phyloP scores from a whole-genome alignment of 75 land plant species.

The Isoetes taiwanensis region DNA sequence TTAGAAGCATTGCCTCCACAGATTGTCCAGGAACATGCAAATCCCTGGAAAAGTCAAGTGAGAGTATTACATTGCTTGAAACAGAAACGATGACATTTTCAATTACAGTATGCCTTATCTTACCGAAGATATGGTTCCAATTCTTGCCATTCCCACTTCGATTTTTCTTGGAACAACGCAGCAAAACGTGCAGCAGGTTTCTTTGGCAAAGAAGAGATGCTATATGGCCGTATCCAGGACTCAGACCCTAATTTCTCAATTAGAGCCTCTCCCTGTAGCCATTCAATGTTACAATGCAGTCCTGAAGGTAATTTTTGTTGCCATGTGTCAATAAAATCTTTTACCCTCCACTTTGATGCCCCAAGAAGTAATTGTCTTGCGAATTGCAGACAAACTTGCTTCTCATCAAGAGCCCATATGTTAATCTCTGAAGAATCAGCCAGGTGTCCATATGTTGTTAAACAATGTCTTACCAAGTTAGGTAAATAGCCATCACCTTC shows the following conservation, averaged over 20 bases:
- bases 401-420: slow-evolving; percentile 61
- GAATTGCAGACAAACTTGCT: slow-evolving; percentile 58
- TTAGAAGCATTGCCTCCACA: slow-evolving; percentile 70
- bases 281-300: slow-evolving; percentile 41
- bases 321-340: slow-evolving; percentile 70
- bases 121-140: slow-evolving; percentile 86
- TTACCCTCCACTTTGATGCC: slow-evolving; percentile 54
- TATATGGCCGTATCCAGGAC: slow-evolving; percentile 53
- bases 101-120: too few relatives aligned
- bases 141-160: slow-evolving; percentile 88
- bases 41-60: slow-evolving; percentile 78
- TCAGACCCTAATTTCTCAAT: slow-evolving; percentile 62
- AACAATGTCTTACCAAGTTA: slow-evolving; percentile 39
- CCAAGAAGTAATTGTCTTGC: slow-evolving; percentile 40
- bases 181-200: slow-evolving; percentile 71
- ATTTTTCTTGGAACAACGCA: slow-evolving; percentile 51
- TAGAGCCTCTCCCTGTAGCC: slow-evolving; percentile 84
- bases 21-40: slow-evolving; percentile 75
- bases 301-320: slow-evolving; percentile 40
- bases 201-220: slow-evolving; percentile 52
- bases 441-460: slow-evolving; percentile 37
- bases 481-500: slow-evolving; percentile 50
- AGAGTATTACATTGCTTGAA: too few relatives aligned
- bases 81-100: too few relatives aligned
- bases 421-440: not conserved